Base-by-base conservation (phyloP, 2,329 filamentous ascomycete genomes). In the Kalmusia sp. region DNA sequence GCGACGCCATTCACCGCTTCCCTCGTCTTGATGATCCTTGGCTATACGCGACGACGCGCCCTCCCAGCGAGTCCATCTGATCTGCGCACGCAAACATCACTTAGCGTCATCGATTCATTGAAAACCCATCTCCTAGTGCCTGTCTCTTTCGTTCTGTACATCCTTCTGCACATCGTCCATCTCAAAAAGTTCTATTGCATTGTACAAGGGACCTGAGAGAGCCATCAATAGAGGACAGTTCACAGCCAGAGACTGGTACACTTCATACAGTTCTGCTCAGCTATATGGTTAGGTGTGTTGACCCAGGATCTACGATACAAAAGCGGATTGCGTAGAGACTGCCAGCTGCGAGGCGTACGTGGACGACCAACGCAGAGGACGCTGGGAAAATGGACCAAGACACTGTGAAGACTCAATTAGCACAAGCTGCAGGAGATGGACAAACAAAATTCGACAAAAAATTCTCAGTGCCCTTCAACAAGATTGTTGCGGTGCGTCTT, bases 361-460 rank as follows among this genome's bases (percentile, higher is more conserved):
- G n/a, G n/a, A n/a, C n/a, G n/a, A n/a, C n/a, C n/a, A n/a, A n/a
- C n/a, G n/a, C n/a, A n/a, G n/a, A n/a, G n/a, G n/a, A n/a, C n/a
- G n/a, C n/a, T n/a, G n/a, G n/a, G n/a, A 64, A 74, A 51, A 58
- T 75, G 17, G 61, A 72, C 51, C 61, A 67, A 22, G 69, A 73
- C 48, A 62, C 72, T 58, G 55, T 59, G 9, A 63, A 64, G 28
- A 57, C 69, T 19, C 25, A 7, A 21, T 30, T 27, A 15, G 21
- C 24, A 27, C 38, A 28, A 4, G 19, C 9, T 6, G n/a, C 28
- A 8, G 24, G 24, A 30, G 17, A n/a, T 9, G 24, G 17, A 4
- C 25, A 17, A 14, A 24, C 41, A 14, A 19, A 17, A 15, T 27
- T 43, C n/a, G n/a, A n/a, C n/a, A n/a, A n/a, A n/a, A n/a, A n/a